Percentiles rank a stretch among this genome's conserved stretches.
phyloP scores from a whole-genome alignment of 2,329 filamentous ascomycete genomes.

The Orbilia ellipsospora region DNA sequence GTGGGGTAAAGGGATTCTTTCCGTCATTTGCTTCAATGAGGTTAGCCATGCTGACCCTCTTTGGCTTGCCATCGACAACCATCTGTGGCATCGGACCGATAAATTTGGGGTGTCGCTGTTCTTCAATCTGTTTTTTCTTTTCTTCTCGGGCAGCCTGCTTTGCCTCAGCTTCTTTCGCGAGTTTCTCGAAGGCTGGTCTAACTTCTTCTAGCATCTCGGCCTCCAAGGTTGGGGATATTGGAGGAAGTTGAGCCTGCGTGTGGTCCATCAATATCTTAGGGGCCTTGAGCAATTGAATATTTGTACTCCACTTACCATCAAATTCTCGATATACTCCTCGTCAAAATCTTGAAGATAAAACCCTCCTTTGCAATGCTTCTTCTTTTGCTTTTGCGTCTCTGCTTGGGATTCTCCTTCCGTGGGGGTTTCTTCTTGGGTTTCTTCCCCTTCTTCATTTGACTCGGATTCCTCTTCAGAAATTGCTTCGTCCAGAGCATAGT shows the following conservation, averaged over 20 bases:
- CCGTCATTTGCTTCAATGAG: not conserved
- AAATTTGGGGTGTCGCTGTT: constrained; percentile 18
- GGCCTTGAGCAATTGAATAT: no score
- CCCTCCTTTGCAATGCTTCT: not conserved
- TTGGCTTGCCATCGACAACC: constrained; percentile 10
- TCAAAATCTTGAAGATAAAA: not conserved
- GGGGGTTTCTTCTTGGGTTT: no score
- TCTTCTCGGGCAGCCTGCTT: not conserved
- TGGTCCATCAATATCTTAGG: no score
- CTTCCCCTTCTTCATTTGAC: no score
- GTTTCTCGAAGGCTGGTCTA: not conserved
- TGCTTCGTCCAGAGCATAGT: no score
- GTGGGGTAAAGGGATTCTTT: not conserved
- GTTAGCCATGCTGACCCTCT: constrained; percentile 13
- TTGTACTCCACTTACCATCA: not conserved
- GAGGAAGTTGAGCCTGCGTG: not conserved
- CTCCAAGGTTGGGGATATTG: constrained; percentile 6
- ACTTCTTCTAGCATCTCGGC: not conserved
- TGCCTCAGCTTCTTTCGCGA: not conserved
- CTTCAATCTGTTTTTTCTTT: constrained; percentile 18
- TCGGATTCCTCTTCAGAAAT: no score
- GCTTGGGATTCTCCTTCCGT: not conserved
- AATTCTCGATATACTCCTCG: constrained; percentile 10
- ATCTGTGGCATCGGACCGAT: constrained; percentile 26
- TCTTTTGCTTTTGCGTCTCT: not conserved